phyloP scores from a whole-genome alignment of 257 asterid species.

The Plectranthus barbatus region DNA sequence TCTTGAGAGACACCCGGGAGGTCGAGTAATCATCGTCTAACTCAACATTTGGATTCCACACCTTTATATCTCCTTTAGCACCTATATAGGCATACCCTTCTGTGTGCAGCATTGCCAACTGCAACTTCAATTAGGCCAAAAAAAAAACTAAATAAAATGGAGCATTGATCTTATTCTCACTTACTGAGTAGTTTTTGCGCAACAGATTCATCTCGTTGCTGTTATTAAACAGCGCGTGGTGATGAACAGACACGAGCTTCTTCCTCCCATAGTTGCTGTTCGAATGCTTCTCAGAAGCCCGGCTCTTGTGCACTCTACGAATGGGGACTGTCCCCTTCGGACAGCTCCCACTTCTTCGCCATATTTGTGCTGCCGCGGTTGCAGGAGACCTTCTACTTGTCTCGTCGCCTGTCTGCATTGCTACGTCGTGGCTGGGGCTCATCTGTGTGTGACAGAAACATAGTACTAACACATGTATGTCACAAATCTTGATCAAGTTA shows the following conservation, averaged over 20 bases:
- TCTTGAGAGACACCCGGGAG: slow-evolving; percentile 41
- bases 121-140: background rate
- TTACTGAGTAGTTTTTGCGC: slow-evolving; percentile 48
- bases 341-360: slow-evolving; percentile 67
- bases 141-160: too few species aligned
- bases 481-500: background rate
- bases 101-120: slow-evolving; percentile 48
- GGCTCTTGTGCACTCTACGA: slow-evolving; percentile 22
- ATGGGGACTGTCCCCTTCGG: slow-evolving; percentile 64
- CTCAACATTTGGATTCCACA: slow-evolving; percentile 50
- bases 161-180: background rate
- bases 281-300: background rate
- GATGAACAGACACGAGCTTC: background rate
- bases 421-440: slow-evolving; percentile 30
- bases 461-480: background rate
- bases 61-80: slow-evolving; percentile 53
- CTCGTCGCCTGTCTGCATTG: background rate
- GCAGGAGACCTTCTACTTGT: background rate
- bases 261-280: background rate
- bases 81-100: slow-evolving; percentile 55
- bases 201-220: slow-evolving; percentile 20
- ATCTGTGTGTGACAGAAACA: slow-evolving; percentile 21
- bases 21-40: slow-evolving; percentile 57
- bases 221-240: slow-evolving; percentile 9
- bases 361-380: slow-evolving; percentile 27